phyloP scores from a whole-genome alignment of 345 rosid genomes.

The Physaria fendleri region DNA sequence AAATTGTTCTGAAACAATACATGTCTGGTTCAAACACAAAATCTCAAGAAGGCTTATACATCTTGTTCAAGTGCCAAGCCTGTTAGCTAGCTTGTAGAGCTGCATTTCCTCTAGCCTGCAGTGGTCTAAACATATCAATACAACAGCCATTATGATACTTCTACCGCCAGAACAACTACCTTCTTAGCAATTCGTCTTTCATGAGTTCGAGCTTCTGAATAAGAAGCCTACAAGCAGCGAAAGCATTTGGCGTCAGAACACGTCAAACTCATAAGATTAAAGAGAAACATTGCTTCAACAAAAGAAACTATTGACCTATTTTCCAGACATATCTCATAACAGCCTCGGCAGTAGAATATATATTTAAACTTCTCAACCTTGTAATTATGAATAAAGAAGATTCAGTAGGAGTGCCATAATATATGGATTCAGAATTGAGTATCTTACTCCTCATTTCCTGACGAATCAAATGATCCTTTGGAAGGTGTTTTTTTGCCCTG shows the following conservation, averaged over 20 bases:
- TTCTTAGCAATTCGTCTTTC: slow-evolving; percentile 94
- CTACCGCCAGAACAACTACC: slow-evolving; percentile 41
- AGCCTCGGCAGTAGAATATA: no score
- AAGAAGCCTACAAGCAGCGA: slow-evolving; percentile 57
- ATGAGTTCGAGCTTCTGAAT: slow-evolving; percentile 93
- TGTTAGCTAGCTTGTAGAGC: slow-evolving; percentile 95
- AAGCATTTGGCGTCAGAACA: slow-evolving; percentile 1
- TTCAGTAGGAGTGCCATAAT: no score
- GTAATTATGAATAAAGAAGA: no score
- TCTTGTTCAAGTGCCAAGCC: slow-evolving; percentile 99
- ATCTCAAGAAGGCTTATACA: slow-evolving; percentile 40
- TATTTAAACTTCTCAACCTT: no score
- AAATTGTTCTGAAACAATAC: neutral
- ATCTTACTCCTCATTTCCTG: slow-evolving; percentile 97
- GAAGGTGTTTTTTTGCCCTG: slow-evolving; percentile 56
- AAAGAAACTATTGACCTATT: no score
- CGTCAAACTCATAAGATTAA: neutral
- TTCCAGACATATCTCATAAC: no score
- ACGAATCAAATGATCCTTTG: slow-evolving; percentile 80
- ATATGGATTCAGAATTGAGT: slow-evolving; percentile 3
- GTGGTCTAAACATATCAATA: slow-evolving; percentile 22
- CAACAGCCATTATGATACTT: slow-evolving; percentile 10
- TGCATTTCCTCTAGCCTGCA: slow-evolving; percentile 95
- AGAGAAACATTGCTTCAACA: no score
- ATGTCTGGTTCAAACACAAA: slow-evolving; percentile 8